These are phyloP conservation scores for Sclerotinia nivalis DNA, from an alignment of 2,329 filamentous ascomycete genomes.

Conservation along the genomic window DNA sequence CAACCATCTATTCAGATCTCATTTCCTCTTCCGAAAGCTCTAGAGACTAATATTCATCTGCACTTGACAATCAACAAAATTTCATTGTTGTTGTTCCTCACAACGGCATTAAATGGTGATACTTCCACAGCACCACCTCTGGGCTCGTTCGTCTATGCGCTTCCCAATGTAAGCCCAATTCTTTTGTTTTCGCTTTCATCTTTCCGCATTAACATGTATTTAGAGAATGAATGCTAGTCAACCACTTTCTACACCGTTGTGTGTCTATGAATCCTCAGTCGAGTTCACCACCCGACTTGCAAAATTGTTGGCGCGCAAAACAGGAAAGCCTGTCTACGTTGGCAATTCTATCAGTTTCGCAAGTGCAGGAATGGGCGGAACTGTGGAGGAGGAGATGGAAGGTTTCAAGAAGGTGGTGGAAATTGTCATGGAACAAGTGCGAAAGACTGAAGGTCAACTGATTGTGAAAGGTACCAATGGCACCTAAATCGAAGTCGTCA, in stretches of 20 bases:
- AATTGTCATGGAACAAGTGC: constrained; percentile 60
- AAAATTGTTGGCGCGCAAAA: constrained; percentile 75
- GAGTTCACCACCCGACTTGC: constrained; percentile 87
- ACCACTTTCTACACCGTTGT: constrained; percentile 77
- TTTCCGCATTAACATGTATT: constrained; percentile 26
- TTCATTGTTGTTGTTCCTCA: constrained; percentile 60
- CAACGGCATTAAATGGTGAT: constrained; percentile 57
- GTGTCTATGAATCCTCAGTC: constrained; percentile 70
- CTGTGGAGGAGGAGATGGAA: constrained; percentile 92
- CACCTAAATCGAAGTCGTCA: constrained; percentile 4
- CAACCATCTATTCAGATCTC: constrained; percentile 49
- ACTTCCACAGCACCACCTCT: constrained; percentile 56
- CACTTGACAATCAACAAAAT: constrained; percentile 60
- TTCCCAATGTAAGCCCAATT: constrained; percentile 71
- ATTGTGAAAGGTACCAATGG: constrained; percentile 25
- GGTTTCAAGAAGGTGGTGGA: constrained; percentile 75
- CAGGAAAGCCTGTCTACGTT: constrained; percentile 79
- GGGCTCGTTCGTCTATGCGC: constrained; percentile 90
- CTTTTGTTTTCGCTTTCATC: constrained; percentile 6
- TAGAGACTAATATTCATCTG: constrained; percentile 62
- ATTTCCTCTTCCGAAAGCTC: constrained; percentile 59
- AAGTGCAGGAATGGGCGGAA: constrained; percentile 72
- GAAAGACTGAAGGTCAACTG: constrained; percentile 39
- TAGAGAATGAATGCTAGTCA: constrained; percentile 50
- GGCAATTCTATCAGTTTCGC: constrained; percentile 82